These are phyloP conservation scores for Meripilus lineatus DNA, from an alignment of 1,284 basidiomycete genomes.

Conservation along the genomic window DNA sequence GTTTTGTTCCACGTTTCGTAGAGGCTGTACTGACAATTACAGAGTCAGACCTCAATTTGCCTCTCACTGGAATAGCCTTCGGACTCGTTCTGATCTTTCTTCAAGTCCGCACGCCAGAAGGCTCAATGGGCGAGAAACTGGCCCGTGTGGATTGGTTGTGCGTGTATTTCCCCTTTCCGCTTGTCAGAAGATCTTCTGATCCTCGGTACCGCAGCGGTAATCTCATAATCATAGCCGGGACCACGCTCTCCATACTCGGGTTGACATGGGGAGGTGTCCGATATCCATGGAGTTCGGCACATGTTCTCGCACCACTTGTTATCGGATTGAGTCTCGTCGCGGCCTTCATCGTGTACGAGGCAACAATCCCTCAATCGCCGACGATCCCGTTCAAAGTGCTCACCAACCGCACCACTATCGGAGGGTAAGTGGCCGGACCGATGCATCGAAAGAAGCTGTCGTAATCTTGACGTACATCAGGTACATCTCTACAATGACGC, in stretches of 20 bases:
- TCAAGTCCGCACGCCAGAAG: conserved; percentile 8
- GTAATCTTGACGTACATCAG: conserved; percentile 1
- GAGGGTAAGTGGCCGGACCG: conserved; percentile 6
- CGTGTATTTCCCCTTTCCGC: not conserved
- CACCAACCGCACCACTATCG: conserved; percentile 11
- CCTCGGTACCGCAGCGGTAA: conserved; percentile 11
- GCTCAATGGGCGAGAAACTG: conserved; percentile 11
- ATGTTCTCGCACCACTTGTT: conserved; percentile 16
- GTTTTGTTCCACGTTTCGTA: conserved; percentile 9
- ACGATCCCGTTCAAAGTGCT: conserved; percentile 15
- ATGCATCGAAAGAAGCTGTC: not conserved
- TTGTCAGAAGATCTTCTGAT: not conserved
- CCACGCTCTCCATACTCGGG: conserved; percentile 12
- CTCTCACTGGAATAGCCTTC: conserved; percentile 30
- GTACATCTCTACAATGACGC: conserved; percentile 10
- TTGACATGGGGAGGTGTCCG: conserved; percentile 14
- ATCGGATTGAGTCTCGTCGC: conserved; percentile 13
- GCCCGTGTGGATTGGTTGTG: conserved; percentile 13
- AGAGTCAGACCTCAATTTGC: conserved; percentile 35
- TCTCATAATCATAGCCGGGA: conserved; percentile 12
- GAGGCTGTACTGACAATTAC: conserved; percentile 6
- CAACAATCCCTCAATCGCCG: conserved; percentile 11
- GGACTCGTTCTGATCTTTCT: conserved; percentile 21
- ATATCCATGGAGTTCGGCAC: conserved; percentile 15
- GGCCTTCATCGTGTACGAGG: conserved; percentile 14